Conservation (phyloP, 2,329 filamentous ascomycete species). For the Simplicillium aogashimaense region DNA sequence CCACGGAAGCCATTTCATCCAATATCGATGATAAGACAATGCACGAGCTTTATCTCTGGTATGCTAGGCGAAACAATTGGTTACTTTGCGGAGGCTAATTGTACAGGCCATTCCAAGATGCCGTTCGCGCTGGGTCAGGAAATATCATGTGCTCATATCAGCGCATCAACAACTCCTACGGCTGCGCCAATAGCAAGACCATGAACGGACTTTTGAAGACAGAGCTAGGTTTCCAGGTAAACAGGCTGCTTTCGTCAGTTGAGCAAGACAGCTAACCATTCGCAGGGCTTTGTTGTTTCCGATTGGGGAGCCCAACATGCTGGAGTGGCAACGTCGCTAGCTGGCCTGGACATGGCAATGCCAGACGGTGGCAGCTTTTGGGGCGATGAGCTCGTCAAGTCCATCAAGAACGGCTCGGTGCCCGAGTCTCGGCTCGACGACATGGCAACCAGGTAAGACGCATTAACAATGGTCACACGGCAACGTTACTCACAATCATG, state of each 20-base stretch:
- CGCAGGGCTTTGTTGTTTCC: conserved; percentile 50
- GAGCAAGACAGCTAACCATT: too few relatives aligned
- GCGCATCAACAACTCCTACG: conserved; percentile 61
- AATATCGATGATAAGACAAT: conserved; percentile 54
- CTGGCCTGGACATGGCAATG: conserved; percentile 67
- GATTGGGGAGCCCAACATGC: conserved; percentile 61
- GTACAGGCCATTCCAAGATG: conserved; percentile 56
- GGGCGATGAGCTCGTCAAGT: conserved; percentile 43
- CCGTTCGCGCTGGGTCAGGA: conserved; percentile 49
- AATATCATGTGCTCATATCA: conserved; percentile 58
- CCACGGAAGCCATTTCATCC: conserved; percentile 37
- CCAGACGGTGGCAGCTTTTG: conserved; percentile 33
- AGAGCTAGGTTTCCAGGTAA: conserved; percentile 43
- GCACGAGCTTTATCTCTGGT: conserved; percentile 58
- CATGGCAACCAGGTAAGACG: conserved; percentile 40
- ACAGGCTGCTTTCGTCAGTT: too few relatives aligned
- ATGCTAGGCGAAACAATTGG: conserved; percentile 9
- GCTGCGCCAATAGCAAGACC: conserved; percentile 58
- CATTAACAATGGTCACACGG: not conserved
- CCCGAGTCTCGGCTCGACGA: conserved; percentile 45
- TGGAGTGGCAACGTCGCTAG: conserved; percentile 45
- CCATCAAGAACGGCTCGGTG: conserved; percentile 51
- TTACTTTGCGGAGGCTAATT: not conserved
- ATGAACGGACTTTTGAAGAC: conserved; percentile 58
- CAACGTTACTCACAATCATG: not conserved